Evolutionary conservation across 169 alveolate species (phyloP).

Genomic region (Plasmodium chabaudi): DNA sequence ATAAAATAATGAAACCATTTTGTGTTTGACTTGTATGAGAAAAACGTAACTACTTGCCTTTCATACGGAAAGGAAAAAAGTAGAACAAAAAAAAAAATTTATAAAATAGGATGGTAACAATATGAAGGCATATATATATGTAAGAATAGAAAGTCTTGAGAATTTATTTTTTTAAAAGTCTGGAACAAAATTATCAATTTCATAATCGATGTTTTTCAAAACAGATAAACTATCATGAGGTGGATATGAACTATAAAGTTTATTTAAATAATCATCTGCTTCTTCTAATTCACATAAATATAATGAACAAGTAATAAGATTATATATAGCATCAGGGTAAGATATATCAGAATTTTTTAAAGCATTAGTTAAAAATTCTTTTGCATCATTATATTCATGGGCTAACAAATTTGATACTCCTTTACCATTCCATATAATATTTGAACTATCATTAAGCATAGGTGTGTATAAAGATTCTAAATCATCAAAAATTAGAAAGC

Average conservation of each 20-base stretch:
- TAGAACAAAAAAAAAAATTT: too few species aligned
- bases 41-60: too few species aligned
- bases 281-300: slow-evolving; percentile 66
- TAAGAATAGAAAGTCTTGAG: too few species aligned
- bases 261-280: slow-evolving; percentile 43
- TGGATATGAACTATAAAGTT: slow-evolving; percentile 44
- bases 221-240: slow-evolving; percentile 51
- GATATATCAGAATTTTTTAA: slow-evolving; percentile 18
- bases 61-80: too few species aligned
- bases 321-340: slow-evolving; percentile 27
- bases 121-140: too few species aligned
- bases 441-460: slow-evolving; percentile 36
- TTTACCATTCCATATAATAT: slow-evolving; percentile 59
- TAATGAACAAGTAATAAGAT: slow-evolving; percentile 58
- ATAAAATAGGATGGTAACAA: too few species aligned
- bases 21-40: too few species aligned
- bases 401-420: slow-evolving; percentile 41
- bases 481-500: slow-evolving; percentile 71
- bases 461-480: slow-evolving; percentile 56
- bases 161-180: slow-evolving; percentile 7
- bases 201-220: slow-evolving; percentile 47
- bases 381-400: slow-evolving; percentile 71
- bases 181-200: slow-evolving; percentile 51
- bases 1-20: too few species aligned
- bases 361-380: slow-evolving; percentile 42